Evolutionary conservation across 1,284 basidiomycete genomes (phyloP).

Genomic region (Cryptococcus maquisensis): DNA sequence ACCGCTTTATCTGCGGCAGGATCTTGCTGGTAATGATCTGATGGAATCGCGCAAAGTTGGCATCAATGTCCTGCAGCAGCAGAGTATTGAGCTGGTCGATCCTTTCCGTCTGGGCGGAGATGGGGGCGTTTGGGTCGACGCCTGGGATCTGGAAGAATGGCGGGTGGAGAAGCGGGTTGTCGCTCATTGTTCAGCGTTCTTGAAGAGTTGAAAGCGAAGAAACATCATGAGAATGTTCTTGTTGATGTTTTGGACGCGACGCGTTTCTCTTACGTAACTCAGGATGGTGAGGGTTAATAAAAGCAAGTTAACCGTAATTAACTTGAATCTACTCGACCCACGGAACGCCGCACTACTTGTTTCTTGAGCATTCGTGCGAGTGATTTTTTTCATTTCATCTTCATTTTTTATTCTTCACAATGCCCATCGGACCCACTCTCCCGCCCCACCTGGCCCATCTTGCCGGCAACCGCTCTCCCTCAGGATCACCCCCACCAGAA

Average conservation of each 20-base stretch:
- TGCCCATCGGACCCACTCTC: slow-evolving; percentile 35
- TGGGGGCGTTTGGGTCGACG: slow-evolving; percentile 66
- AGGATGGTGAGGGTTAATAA: no score
- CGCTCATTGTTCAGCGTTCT: neutral
- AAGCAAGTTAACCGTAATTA: no score
- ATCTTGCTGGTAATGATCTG: slow-evolving; percentile 75
- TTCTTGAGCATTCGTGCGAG: no score
- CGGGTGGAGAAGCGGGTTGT: slow-evolving; percentile 32
- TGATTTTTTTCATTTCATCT: no score
- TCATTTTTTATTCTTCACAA: no score
- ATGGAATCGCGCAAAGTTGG: slow-evolving; percentile 86
- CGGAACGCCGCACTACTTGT: no score
- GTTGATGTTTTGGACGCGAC: no score
- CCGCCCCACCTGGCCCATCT: slow-evolving; percentile 38
- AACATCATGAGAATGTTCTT: neutral
- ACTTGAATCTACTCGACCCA: no score
- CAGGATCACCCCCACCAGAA: slow-evolving; percentile 9
- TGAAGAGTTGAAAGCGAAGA: neutral
- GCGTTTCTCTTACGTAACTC: no score
- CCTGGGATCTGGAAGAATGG: slow-evolving; percentile 59
- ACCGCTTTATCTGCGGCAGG: slow-evolving; percentile 81
- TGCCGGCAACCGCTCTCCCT: slow-evolving; percentile 11
- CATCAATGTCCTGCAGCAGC: slow-evolving; percentile 74
- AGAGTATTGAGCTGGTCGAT: slow-evolving; percentile 93
- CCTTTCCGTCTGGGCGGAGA: slow-evolving; percentile 74